phyloP scores from a whole-genome alignment of 2,329 filamentous ascomycete genomes.

The Teratosphaeria gauchensis region DNA sequence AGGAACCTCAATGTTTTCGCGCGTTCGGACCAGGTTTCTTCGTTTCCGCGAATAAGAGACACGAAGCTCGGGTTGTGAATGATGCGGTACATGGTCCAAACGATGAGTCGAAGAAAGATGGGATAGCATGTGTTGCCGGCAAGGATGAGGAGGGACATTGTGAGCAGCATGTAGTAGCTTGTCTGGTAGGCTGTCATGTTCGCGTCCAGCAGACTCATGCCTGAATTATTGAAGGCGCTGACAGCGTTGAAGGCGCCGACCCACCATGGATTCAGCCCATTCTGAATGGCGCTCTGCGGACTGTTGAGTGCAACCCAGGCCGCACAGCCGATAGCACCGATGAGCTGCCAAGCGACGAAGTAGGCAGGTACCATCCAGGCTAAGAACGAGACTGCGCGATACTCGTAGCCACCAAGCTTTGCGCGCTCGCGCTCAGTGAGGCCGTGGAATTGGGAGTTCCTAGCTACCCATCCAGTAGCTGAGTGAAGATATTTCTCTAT shows the following conservation, averaged over 20 bases:
- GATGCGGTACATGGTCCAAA: conserved; percentile 45
- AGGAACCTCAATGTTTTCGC: conserved; percentile 44
- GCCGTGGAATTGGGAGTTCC: conserved; percentile 48
- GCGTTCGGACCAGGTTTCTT: conserved; percentile 29
- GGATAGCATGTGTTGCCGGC: conserved; percentile 50
- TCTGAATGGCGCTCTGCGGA: conserved; percentile 39
- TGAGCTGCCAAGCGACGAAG: conserved; percentile 49
- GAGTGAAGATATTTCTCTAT: conserved; percentile 11
- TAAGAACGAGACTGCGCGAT: conserved; percentile 52
- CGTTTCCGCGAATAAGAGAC: neutral
- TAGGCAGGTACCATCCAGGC: conserved; percentile 53
- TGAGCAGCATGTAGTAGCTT: conserved; percentile 36
- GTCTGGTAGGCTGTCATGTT: conserved; percentile 55
- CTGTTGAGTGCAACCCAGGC: conserved; percentile 50
- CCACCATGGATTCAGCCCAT: conserved; percentile 59
- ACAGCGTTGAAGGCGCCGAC: conserved; percentile 57
- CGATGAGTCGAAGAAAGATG: conserved; percentile 46
- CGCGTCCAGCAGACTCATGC: conserved; percentile 57
- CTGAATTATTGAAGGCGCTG: conserved; percentile 63
- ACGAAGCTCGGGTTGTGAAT: neutral
- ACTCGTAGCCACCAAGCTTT: conserved; percentile 53
- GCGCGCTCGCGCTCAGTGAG: conserved; percentile 46
- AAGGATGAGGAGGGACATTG: conserved; percentile 40
- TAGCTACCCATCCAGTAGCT: conserved; percentile 19
- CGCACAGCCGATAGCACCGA: conserved; percentile 50